Conservation (phyloP, 257 asterid genomes). For the Gentiana macrophylla region DNA sequence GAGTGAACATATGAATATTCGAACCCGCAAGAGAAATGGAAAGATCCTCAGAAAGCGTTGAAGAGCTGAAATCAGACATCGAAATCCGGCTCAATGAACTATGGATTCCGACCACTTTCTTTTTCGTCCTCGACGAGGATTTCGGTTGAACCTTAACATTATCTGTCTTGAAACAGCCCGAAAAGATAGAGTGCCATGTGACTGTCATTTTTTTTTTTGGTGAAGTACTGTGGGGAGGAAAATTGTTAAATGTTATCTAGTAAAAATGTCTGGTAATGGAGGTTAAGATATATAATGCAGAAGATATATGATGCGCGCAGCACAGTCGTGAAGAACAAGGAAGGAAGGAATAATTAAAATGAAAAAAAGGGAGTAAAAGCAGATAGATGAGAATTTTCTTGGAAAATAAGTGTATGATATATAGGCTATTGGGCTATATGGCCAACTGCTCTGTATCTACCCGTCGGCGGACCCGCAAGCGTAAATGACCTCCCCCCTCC, state of each 20-base stretch:
- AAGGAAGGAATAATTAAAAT: background rate
- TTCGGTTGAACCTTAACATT: constrained; percentile 10
- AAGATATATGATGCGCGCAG: too few species aligned
- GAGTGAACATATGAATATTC: constrained; percentile 53
- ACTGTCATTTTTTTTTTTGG: constrained; percentile 8
- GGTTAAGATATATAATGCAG: background rate
- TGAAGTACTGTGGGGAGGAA: too few species aligned
- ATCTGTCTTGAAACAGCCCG: constrained; percentile 39
- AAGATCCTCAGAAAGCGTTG: constrained; percentile 60
- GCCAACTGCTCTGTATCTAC: constrained; percentile 29
- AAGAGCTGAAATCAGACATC: constrained; percentile 43
- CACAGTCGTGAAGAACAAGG: background rate
- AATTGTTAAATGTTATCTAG: too few species aligned
- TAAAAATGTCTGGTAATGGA: background rate
- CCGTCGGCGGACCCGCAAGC: constrained; percentile 21
- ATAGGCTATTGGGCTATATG: constrained; percentile 18
- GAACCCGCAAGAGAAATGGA: constrained; percentile 74
- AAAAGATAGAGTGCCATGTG: constrained; percentile 41
- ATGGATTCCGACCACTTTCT: constrained; percentile 18
- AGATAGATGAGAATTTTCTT: constrained; percentile 2
- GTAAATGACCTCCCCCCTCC: too few species aligned
- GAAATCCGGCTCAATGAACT: constrained; percentile 50
- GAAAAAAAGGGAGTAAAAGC: background rate
- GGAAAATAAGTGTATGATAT: background rate
- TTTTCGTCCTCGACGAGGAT: background rate